Base-by-base conservation (phyloP, 768 basidiomycete species). In the Phanerodontia chrysosporium region DNA sequence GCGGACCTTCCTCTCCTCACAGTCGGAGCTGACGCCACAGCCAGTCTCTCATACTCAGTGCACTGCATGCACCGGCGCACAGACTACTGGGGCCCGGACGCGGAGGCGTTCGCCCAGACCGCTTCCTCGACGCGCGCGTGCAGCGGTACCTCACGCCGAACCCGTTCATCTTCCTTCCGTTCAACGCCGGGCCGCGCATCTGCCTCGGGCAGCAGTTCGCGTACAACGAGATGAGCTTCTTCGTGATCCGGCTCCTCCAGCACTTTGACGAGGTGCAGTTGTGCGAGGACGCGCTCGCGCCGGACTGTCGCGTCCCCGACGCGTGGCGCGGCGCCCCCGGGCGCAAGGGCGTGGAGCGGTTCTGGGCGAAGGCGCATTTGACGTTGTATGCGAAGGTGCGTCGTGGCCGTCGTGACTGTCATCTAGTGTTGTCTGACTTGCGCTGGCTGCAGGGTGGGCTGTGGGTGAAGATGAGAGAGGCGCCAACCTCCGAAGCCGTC, bases 81-180 rank as follows among this genome's bases (percentile, higher is more conserved):
- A 42, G 81, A 82, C 55, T 73, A 83, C 5, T 85, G 83, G 83
- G 83, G 84, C 8, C 76, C 83, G 1, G 83, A 84, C 65, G 76
- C 72, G 32, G 63, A 69, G 16, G 63, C 74, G 49, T 87, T 87
- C 62, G 85, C 64, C 86, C 86, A 0, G 83, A 86, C 63, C 76
- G 86, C 16, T 89, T 84, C 75, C 67, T 87, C 45, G 86, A 88
- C 57, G 76, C 78, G 10, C 75, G 86, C 29, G 62, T 82, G 7
- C 75, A 77, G 56, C 79, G 78, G 63, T 83, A 83, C 58, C 72
- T 85, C n/a, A 74, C 72, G 0, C 75, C 78, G 1, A 86, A 86
- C 60, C 84, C 85, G 1, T 86, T 81, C 74, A 87, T 89, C 60
- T 88, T 87, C 69, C 70, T 83, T 4, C 85, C 86, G 0, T 87